Evolutionary conservation across 257 asterid species (phyloP), one percentile per base, ranked within the genome.

Genomic region (Avicennia marina): DNA sequence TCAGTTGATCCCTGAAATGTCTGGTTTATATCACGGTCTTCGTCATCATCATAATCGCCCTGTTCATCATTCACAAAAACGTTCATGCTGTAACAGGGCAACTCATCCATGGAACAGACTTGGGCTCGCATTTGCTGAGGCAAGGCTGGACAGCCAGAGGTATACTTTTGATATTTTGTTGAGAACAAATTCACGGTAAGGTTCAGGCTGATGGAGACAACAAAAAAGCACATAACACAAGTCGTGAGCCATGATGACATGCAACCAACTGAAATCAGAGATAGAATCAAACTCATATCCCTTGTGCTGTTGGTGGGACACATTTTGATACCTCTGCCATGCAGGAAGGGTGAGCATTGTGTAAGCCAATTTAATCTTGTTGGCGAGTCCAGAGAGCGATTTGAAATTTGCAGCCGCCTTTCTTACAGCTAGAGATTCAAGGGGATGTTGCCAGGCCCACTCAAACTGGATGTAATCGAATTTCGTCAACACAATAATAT

Each of bases 391-490:
- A 58, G 78, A 66, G 20, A 90, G 81, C 17, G 96, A 81, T 81
- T 83, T 90, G 70, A 90, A 90, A 45, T 65, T 51, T 5, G 69
- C 74, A 51, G 91, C 95, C 3, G 90, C 89, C 21, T 57, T 65
- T 71, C 98, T 78, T 32, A 90, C 95, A 10, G 95, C 94, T 54
- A 86, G 58, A 32, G 98, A 90, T 71, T 85, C 95, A 4, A 64
- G 60, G 1, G 98, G 98, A 64, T 90, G 96, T 75, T 90, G 98
- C 98, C 98, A 90, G 0, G 98, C 98, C 98, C 98, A 90, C 75
- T 90, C 98, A 60, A 90, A 90, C 98, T 90, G 87, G 66, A 72
- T 47, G 18, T 25, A 36, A 21, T 26, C 58, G 26, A 53, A 31
- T 15, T 31, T 27, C 42, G 38, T 58, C 52, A 56, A 36, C 13